A percentile compares a stretch with the other conserved stretches of the same genome.
These are phyloP conservation scores for Calonectria hongkongensis DNA, from an alignment of 2,329 filamentous ascomycete genomes.

Conservation along the genomic window DNA sequence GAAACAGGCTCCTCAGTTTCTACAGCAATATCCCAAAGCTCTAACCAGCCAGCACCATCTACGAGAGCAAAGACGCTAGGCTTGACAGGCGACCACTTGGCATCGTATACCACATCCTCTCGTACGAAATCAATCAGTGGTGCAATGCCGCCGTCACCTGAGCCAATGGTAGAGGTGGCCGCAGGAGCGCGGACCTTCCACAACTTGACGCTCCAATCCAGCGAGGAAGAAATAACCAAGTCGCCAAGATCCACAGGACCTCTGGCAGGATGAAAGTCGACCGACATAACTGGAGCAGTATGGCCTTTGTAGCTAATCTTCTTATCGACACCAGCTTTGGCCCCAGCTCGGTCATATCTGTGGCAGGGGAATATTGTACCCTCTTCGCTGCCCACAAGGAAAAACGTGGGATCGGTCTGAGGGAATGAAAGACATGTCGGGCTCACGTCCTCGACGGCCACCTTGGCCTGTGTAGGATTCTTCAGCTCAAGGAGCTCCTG, in stretches of 20 bases:
- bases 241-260: constrained; percentile 97
- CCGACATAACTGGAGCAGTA: constrained; percentile 94
- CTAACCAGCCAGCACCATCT: constrained; percentile 92
- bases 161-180: constrained; percentile 77
- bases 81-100: constrained; percentile 94
- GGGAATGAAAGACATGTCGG: constrained; percentile 97
- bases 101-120: constrained; percentile 98
- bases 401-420: constrained; percentile 95
- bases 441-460: constrained; percentile 89
- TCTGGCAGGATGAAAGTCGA: constrained; percentile 94
- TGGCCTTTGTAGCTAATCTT: constrained; percentile 93
- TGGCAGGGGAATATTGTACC: constrained; percentile 97
- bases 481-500: constrained; percentile 94
- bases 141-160: constrained; percentile 72
- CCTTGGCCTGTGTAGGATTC: constrained; percentile 87
- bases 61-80: constrained; percentile 96
- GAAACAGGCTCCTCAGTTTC: constrained; percentile 95
- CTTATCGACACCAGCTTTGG: constrained; percentile 95
- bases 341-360: constrained; percentile 96
- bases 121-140: constrained; percentile 93
- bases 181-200: constrained; percentile 94
- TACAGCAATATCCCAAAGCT: constrained; percentile 95
- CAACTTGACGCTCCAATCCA: constrained; percentile 98
- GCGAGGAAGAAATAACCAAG: constrained; percentile 90
- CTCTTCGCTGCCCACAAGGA: constrained; percentile 97